A percentile compares a stretch with the other conserved stretches of the same genome.
phyloP scores from a whole-genome alignment of 257 asterid genomes.

The Vinca minor region DNA sequence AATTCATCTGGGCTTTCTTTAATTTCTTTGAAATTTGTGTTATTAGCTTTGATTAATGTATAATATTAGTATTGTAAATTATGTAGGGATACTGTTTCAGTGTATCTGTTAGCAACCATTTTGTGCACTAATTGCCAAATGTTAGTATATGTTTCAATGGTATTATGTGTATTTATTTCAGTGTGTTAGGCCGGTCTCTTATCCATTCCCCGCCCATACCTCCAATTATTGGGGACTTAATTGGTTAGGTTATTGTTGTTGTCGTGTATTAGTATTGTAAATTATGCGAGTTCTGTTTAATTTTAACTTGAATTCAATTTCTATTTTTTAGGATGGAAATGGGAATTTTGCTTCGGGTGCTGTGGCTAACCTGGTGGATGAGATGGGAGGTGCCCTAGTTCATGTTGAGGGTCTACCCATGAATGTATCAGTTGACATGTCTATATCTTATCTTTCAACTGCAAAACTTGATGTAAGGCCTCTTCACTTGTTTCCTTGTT shows the following conservation, averaged over 20 bases:
- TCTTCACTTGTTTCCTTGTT: neutral
- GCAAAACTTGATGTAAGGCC: slow-evolving; percentile 56
- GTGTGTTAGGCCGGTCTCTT: too few relatives aligned
- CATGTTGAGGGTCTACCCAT: slow-evolving; percentile 41
- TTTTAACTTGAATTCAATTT: neutral
- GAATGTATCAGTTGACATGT: slow-evolving; percentile 73
- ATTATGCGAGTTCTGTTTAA: too few relatives aligned
- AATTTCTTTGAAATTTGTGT: neutral
- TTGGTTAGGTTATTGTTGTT: too few relatives aligned
- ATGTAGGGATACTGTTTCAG: too few relatives aligned
- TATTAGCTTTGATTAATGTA: neutral
- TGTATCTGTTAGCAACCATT: too few relatives aligned
- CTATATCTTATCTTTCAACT: slow-evolving; percentile 48
- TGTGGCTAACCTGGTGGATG: slow-evolving; percentile 54
- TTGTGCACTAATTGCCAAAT: too few relatives aligned
- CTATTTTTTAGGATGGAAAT: slow-evolving; percentile 34
- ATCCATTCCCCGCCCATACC: too few relatives aligned
- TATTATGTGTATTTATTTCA: too few relatives aligned
- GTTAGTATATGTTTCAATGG: too few relatives aligned
- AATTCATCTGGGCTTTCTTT: neutral
- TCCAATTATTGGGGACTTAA: too few relatives aligned
- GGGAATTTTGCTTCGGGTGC: slow-evolving; percentile 61
- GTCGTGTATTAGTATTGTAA: too few relatives aligned
- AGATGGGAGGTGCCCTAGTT: slow-evolving; percentile 56
- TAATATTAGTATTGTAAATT: too few relatives aligned